Percentiles rank a stretch among this genome's conserved stretches.
Conservation (phyloP, 2,329 filamentous ascomycete species). For the Dothidotthia symphoricarpi region DNA sequence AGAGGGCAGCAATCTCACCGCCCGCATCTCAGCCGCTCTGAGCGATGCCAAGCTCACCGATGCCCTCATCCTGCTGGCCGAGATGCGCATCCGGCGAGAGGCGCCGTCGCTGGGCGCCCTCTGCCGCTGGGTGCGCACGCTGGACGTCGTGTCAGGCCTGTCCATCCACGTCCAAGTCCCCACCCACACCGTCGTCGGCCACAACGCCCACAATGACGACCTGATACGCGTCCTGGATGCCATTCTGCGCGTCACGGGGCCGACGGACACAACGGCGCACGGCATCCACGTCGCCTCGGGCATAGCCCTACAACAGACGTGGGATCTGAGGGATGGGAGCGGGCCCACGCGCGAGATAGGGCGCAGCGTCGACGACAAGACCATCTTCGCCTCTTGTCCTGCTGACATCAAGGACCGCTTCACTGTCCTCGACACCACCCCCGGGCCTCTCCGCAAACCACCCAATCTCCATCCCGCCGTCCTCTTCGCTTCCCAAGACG, state of each 20-base stretch:
- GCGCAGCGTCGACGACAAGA: constrained; percentile 58
- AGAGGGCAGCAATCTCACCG: constrained; percentile 63
- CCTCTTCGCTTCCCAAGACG: constrained; percentile 60
- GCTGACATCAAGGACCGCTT: constrained; percentile 42
- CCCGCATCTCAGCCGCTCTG: constrained; percentile 64
- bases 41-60: constrained; percentile 65
- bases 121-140: constrained; percentile 69
- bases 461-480: constrained; percentile 67
- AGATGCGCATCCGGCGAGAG: constrained; percentile 67
- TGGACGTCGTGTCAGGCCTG: constrained; percentile 67
- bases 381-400: constrained; percentile 37
- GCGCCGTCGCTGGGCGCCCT: constrained; percentile 66
- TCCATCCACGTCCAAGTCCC: constrained; percentile 54
- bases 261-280: constrained; percentile 51
- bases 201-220: constrained; percentile 49
- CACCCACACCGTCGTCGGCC: constrained; percentile 29
- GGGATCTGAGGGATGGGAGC: constrained; percentile 56
- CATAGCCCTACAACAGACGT: constrained; percentile 59
- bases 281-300: constrained; percentile 31
- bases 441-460: constrained; percentile 61
- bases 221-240: constrained; percentile 63
- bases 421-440: constrained; percentile 61
- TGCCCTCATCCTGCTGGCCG: constrained; percentile 63
- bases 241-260: constrained; percentile 62
- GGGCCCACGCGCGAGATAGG: constrained; percentile 50